These are phyloP conservation scores for Claviceps arundinis DNA, from an alignment of 2,329 filamentous ascomycete species.

Conservation along the genomic window DNA sequence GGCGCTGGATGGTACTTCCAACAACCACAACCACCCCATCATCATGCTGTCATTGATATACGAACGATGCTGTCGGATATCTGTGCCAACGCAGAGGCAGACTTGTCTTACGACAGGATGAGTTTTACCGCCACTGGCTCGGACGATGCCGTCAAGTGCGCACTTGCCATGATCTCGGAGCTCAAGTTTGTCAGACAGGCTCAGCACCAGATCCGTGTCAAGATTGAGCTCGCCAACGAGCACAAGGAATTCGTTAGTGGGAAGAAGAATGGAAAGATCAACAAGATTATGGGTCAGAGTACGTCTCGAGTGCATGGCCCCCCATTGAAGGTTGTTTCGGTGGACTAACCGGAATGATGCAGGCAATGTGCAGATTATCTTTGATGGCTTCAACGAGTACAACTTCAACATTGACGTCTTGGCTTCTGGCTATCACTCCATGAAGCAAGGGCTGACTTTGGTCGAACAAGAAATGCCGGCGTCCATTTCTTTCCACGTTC, in stretches of 20 bases:
- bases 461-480: constrained; percentile 99
- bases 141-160: constrained; percentile 89
- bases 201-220: constrained; percentile 88
- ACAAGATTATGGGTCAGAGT: constrained; percentile 99
- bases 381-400: constrained; percentile 98
- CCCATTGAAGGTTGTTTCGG: not conserved
- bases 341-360: not conserved
- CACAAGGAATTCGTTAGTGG: constrained; percentile 99
- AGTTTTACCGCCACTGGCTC: constrained; percentile 91
- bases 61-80: constrained; percentile 89
- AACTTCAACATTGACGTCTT: constrained; percentile 99
- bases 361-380: constrained; percentile 96
- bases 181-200: constrained; percentile 78
- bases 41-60: constrained; percentile 58
- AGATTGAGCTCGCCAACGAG: constrained; percentile 97
- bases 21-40: constrained; percentile 51
- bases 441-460: constrained; percentile 80
- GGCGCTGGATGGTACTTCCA: constrained; percentile 93
- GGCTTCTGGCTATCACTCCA: constrained; percentile 80
- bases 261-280: constrained; percentile 99
- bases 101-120: constrained; percentile 87
- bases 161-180: constrained; percentile 86
- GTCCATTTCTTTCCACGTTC: constrained; percentile 97
- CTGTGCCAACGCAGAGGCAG: constrained; percentile 89
- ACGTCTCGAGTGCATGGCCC: constrained; percentile 3